Percentiles rank a stretch among this genome's conserved stretches.
phyloP scores from a whole-genome alignment of 1,284 basidiomycete species.

The Boletellus sp. region DNA sequence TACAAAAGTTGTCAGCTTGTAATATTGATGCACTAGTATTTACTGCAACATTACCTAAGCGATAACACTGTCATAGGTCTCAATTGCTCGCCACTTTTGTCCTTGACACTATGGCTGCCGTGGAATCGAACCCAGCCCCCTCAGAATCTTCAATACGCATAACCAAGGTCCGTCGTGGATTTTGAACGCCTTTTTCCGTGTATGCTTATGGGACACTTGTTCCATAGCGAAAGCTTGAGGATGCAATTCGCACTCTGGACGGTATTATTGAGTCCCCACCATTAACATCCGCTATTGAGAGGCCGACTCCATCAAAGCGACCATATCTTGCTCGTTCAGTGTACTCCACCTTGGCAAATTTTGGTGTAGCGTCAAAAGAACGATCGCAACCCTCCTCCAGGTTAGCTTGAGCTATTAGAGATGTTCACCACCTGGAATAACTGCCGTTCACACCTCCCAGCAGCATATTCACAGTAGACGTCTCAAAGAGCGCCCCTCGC shows the following conservation, averaged over 20 bases:
- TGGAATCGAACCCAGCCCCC: conserved; percentile 15
- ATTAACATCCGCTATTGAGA: conserved; percentile 23
- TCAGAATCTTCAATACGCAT: conserved; percentile 27
- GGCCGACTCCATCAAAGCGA: conserved; percentile 50
- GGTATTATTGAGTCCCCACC: conserved; percentile 46
- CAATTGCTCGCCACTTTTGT: conserved; percentile 6
- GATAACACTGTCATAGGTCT: no score
- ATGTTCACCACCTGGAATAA: conserved; percentile 12
- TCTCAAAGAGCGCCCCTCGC: conserved; percentile 59
- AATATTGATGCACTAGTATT: no score
- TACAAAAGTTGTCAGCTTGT: no score
- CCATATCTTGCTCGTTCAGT: conserved; percentile 53
- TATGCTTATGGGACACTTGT: conserved; percentile 3
- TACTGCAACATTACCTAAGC: no score
- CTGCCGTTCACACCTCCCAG: conserved; percentile 8
- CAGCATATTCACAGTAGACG: conserved; percentile 23
- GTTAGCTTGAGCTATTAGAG: conserved; percentile 35
- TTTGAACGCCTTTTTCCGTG: no score
- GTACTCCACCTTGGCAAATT: conserved; percentile 72
- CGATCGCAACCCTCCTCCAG: conserved; percentile 22
- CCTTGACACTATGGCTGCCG: background rate
- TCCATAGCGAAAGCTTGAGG: conserved; percentile 65
- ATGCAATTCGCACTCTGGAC: conserved; percentile 64
- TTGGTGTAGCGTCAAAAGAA: conserved; percentile 59
- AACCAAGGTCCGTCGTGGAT: conserved; percentile 27